Conservation (phyloP, 768 basidiomycete genomes). For the Macrolepiota dolichaula region DNA sequence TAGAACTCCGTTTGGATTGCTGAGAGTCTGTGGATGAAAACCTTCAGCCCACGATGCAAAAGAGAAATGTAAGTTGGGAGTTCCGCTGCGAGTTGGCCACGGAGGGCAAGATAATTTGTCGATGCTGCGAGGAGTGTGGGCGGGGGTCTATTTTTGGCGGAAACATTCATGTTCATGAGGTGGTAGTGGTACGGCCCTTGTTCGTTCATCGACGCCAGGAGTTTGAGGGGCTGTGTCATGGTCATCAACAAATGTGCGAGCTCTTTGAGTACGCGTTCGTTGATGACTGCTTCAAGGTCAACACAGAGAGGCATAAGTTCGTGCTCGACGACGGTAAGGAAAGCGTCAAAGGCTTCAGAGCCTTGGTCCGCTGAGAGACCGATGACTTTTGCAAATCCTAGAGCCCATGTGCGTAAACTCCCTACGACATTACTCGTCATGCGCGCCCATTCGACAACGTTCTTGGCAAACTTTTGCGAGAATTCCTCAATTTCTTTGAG, state of each 20-base stretch:
- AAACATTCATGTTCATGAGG: conserved; percentile 62
- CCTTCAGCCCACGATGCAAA: conserved; percentile 56
- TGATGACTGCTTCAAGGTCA: conserved; percentile 52
- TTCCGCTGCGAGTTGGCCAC: conserved; percentile 68
- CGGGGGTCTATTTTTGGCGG: conserved; percentile 63
- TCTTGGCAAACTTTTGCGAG: conserved; percentile 57
- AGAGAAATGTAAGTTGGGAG: conserved; percentile 61
- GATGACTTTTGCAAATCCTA: conserved; percentile 64
- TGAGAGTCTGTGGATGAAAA: conserved; percentile 49
- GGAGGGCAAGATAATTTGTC: conserved; percentile 72
- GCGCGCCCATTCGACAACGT: conserved; percentile 61
- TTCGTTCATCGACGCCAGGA: conserved; percentile 69
- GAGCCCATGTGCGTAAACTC: conserved; percentile 57
- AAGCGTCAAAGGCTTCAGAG: conserved; percentile 70
- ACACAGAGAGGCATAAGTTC: conserved; percentile 50
- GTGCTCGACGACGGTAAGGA: conserved; percentile 54
- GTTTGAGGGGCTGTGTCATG: conserved; percentile 58
- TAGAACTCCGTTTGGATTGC: conserved; percentile 61
- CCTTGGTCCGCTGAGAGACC: conserved; percentile 47
- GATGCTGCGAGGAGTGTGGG: conserved; percentile 68
- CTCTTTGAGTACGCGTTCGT: conserved; percentile 51
- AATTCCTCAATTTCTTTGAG: conserved; percentile 56
- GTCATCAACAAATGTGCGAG: conserved; percentile 57
- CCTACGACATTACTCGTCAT: conserved; percentile 46
- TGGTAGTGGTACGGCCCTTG: conserved; percentile 72